Percentiles rank a stretch among this genome's conserved stretches.
These are phyloP conservation scores for Calcarisporium arbuscula DNA, from an alignment of 2,329 filamentous ascomycete species.

Conservation along the genomic window DNA sequence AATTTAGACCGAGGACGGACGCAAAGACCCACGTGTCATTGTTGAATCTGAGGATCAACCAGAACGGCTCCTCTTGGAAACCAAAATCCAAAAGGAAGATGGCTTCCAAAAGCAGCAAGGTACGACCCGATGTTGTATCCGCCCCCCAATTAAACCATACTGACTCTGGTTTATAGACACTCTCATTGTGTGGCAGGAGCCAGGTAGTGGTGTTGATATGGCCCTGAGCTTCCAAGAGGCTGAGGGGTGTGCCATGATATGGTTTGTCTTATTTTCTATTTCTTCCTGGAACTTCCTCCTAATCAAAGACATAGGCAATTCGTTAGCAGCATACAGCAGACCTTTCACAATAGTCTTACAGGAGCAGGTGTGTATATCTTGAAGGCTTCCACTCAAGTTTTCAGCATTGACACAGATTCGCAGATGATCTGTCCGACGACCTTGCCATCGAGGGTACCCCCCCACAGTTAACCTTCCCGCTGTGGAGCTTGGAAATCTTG, in stretches of 20 bases:
- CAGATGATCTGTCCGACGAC: slow-evolving; percentile 88
- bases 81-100: slow-evolving; percentile 86
- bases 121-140: slow-evolving; percentile 31
- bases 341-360: slow-evolving; percentile 54
- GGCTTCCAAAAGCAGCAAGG: slow-evolving; percentile 98
- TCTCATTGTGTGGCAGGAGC: slow-evolving; percentile 95
- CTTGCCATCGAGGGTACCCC: slow-evolving; percentile 65
- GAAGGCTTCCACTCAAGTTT: background rate
- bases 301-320: slow-evolving; percentile 63
- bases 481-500: slow-evolving; percentile 74
- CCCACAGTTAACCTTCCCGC: slow-evolving; percentile 68
- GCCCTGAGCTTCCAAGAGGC: slow-evolving; percentile 96
- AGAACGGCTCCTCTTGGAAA: slow-evolving; percentile 76
- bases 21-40: slow-evolving; percentile 80
- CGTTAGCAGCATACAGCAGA: slow-evolving; percentile 76
- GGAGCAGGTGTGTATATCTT: slow-evolving; percentile 48
- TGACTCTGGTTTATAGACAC: slow-evolving; percentile 59
- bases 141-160: slow-evolving; percentile 13
- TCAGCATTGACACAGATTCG: background rate
- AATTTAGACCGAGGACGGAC: slow-evolving; percentile 46
- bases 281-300: slow-evolving; percentile 1
- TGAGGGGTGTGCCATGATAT: slow-evolving; percentile 87
- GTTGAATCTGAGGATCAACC: slow-evolving; percentile 94
- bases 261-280: slow-evolving; percentile 45
- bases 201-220: slow-evolving; percentile 81